Evolutionary conservation across 306 rosid species (phyloP).

Genomic region (Inga leiocalycina): DNA sequence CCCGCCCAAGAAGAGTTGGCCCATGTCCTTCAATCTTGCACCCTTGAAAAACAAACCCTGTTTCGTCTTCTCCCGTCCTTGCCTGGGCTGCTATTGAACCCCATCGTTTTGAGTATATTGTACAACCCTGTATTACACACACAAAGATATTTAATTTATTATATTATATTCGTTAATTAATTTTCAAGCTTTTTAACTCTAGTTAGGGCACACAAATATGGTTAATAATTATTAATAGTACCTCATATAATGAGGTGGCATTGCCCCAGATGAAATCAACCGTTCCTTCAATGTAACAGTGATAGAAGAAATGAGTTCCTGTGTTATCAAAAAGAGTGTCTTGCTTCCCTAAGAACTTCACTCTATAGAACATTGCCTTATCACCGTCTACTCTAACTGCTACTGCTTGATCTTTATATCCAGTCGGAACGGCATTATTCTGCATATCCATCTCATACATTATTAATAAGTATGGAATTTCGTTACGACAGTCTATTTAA

Average conservation of each 20-base stretch:
- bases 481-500: too few species aligned
- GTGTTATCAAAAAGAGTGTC: conserved; percentile 73
- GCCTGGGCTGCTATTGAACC: conserved; percentile 89
- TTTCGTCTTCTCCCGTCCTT: conserved; percentile 47
- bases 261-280: conserved; percentile 71
- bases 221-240: background rate
- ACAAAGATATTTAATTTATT: too few species aligned
- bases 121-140: conserved; percentile 41
- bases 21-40: conserved; percentile 67
- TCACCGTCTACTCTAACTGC: conserved; percentile 68
- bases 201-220: too few species aligned
- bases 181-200: too few species aligned
- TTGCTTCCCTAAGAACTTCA: conserved; percentile 58
- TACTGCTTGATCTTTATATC: conserved; percentile 69
- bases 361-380: conserved; percentile 66
- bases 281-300: conserved; percentile 61
- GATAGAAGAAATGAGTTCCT: conserved; percentile 67
- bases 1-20: conserved; percentile 57
- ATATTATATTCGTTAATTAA: too few species aligned
- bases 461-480: too few species aligned
- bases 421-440: conserved; percentile 1
- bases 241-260: conserved; percentile 47
- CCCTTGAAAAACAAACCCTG: conserved; percentile 67
- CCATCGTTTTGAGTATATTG: conserved; percentile 49
- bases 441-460: background rate